Conservation (phyloP, 2,329 filamentous ascomycete genomes). For the Fusarium gaditjirri region DNA sequence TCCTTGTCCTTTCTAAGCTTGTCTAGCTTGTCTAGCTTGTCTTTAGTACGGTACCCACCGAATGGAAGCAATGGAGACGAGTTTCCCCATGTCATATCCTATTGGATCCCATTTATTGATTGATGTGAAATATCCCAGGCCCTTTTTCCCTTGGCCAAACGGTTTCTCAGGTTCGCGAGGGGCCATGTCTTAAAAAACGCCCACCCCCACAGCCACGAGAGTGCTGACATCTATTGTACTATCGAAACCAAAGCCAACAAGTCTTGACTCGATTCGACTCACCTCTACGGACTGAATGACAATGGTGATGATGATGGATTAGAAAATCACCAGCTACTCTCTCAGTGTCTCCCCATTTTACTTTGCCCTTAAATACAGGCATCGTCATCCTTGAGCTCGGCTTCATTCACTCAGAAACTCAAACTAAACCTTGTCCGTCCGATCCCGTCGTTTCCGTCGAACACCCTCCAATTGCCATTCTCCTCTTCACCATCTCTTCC, state of each 20-base stretch:
- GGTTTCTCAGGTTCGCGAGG: conserved; percentile 37
- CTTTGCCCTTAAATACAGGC: not conserved
- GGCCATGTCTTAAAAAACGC: conserved; percentile 35
- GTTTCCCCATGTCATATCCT: conserved; percentile 20
- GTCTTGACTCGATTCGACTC: not conserved
- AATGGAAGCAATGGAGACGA: conserved; percentile 35
- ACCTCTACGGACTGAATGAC: conserved; percentile 4
- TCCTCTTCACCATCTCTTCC: conserved; percentile 17
- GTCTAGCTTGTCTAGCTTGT: conserved; percentile 3
- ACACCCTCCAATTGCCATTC: conserved; percentile 31
- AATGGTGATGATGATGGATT: not conserved
- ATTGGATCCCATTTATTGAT: conserved; percentile 26
- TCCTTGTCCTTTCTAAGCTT: not conserved
- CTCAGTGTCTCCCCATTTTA: not conserved
- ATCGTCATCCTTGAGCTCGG: conserved; percentile 29
- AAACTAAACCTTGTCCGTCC: conserved; percentile 41
- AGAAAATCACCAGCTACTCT: not conserved
- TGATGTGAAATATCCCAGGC: conserved; percentile 15
- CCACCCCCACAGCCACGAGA: conserved; percentile 32
- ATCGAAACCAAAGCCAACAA: conserved; percentile 5
- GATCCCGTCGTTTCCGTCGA: conserved; percentile 44
- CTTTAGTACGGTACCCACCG: conserved; percentile 16
- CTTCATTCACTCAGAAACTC: conserved; percentile 10
- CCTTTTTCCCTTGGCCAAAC: conserved; percentile 20
- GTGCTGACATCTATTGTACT: conserved; percentile 4